Conservation (phyloP, 176 grass and related monocot genomes). For the Guadua angustifolia region DNA sequence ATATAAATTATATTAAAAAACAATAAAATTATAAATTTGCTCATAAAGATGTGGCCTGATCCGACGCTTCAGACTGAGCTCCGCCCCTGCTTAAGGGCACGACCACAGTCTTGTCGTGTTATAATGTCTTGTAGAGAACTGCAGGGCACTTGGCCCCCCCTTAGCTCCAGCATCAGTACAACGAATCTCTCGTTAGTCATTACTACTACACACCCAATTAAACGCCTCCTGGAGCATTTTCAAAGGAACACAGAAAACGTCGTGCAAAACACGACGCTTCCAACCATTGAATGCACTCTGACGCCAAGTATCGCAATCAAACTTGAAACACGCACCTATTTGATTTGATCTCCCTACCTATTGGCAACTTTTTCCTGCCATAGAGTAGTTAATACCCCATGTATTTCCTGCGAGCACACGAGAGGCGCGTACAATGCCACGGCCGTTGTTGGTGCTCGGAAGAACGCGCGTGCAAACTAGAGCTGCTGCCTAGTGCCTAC, state of each 20-base stretch:
- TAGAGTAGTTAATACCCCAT: not conserved
- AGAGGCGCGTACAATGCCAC: too few species aligned
- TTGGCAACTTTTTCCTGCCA: not conserved
- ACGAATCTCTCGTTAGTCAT: not conserved
- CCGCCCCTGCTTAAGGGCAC: too few species aligned
- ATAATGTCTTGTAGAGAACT: too few species aligned
- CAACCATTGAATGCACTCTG: conserved; percentile 1
- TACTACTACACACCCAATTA: not conserved
- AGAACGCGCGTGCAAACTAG: not conserved
- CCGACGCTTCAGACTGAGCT: too few species aligned
- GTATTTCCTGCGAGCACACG: too few species aligned
- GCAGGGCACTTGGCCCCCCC: too few species aligned
- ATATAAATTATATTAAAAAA: too few species aligned
- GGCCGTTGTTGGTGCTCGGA: not conserved
- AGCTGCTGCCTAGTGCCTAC: not conserved
- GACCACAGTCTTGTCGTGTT: too few species aligned
- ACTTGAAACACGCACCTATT: not conserved
- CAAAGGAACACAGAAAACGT: not conserved
- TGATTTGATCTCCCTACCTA: not conserved
- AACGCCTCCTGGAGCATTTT: not conserved
- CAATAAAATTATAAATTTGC: too few species aligned
- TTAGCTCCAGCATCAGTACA: not conserved
- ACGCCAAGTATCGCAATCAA: not conserved
- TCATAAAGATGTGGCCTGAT: too few species aligned
- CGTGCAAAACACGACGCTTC: not conserved